These are phyloP conservation scores for Paspalum vaginatum DNA, from an alignment of 176 grass and related monocot species.

Conservation along the genomic window DNA sequence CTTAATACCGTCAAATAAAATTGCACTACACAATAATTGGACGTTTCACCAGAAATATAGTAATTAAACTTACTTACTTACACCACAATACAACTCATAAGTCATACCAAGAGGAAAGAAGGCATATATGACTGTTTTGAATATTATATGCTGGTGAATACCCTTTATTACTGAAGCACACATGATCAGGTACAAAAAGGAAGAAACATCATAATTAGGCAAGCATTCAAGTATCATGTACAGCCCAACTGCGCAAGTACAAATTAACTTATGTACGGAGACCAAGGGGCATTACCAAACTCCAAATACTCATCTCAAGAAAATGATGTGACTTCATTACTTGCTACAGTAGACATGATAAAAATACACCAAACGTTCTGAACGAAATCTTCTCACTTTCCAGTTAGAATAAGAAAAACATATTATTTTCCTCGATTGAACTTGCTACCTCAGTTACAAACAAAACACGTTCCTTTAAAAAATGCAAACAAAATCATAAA, in stretches of 20 bases:
- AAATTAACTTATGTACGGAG: background rate
- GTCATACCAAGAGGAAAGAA: background rate
- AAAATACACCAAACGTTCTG: background rate
- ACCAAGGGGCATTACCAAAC: background rate
- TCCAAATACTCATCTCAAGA: background rate
- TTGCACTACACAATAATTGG: background rate
- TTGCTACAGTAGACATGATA: background rate
- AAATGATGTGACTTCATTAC: background rate
- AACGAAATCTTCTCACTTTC: background rate
- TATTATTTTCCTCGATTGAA: background rate
- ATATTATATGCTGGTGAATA: background rate
- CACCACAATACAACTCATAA: background rate
- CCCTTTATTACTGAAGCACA: background rate
- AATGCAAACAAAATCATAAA: background rate
- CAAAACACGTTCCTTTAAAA: background rate
- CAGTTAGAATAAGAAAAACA: background rate
- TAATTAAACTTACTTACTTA: constrained; percentile 2
- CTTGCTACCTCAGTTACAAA: background rate
- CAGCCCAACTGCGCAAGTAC: background rate
- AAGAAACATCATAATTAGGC: constrained; percentile 15
- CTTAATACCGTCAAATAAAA: background rate
- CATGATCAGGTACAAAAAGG: background rate
- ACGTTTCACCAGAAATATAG: background rate
- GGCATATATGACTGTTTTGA: background rate
- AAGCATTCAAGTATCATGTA: background rate